Conservation (phyloP, 441 rosid genomes). For the Rhodomyrtus psidioides region DNA sequence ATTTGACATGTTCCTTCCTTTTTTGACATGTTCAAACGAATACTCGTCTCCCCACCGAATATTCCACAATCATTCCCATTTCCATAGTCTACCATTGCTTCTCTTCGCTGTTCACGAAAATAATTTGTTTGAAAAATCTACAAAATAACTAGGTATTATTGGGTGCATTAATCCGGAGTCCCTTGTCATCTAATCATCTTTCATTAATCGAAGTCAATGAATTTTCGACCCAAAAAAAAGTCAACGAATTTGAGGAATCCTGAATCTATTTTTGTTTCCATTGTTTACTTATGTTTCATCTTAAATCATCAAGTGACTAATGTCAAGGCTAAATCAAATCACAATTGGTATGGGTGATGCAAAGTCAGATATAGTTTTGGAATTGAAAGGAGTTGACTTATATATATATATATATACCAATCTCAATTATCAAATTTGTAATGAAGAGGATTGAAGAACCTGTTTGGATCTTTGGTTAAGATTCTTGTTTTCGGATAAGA, state of each 20-base stretch:
- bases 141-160: background rate
- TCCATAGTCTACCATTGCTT: background rate
- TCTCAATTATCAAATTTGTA: background rate
- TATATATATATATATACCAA: background rate
- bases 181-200: background rate
- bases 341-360: background rate
- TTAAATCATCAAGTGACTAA: background rate
- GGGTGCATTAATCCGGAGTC: background rate
- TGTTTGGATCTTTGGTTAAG: background rate
- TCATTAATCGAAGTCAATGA: background rate
- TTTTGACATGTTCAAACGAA: background rate
- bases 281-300: background rate
- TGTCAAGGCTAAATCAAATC: background rate
- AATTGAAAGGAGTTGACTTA: background rate
- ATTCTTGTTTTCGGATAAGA: background rate
- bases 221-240: background rate
- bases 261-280: background rate
- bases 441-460: background rate
- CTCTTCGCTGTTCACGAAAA: background rate
- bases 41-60: background rate
- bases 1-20: background rate
- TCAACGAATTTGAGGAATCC: background rate
- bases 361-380: background rate
- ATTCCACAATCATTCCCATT: background rate
- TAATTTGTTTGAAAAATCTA: background rate